phyloP scores from a whole-genome alignment of 208 protist species.

The Crithidia thermophila region DNA sequence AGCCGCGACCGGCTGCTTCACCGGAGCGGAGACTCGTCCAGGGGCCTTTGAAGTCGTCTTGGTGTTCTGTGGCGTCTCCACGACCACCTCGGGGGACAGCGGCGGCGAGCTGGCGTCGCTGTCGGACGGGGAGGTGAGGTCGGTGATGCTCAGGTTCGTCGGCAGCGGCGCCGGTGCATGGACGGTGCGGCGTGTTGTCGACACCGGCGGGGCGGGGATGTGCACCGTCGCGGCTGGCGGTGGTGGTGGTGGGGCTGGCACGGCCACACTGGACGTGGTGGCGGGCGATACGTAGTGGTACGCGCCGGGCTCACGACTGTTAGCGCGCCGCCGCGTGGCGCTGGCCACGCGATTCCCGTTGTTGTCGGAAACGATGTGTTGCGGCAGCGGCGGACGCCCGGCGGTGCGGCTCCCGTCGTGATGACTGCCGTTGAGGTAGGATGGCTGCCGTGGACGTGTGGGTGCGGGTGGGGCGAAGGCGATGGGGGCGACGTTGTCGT shows the following conservation, averaged over 20 bases:
- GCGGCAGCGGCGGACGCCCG: not conserved
- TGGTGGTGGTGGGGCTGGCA: not conserved
- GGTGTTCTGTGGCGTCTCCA: no score
- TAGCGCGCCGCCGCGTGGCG: not conserved
- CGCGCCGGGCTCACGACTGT: not conserved
- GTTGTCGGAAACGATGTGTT: not conserved
- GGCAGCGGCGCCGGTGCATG: not conserved
- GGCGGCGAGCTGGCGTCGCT: no score
- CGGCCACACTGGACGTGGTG: not conserved
- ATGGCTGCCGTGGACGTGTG: not conserved
- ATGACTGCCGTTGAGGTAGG: not conserved
- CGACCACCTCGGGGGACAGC: no score
- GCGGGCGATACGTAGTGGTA: not conserved
- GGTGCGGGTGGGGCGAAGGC: not conserved
- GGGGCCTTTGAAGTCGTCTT: no score
- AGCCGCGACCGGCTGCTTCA: no score
- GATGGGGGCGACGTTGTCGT: conserved; percentile 8
- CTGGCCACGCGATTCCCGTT: not conserved
- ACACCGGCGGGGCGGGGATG: not conserved
- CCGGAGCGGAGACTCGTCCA: no score
- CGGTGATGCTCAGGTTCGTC: no score
- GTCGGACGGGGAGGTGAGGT: no score
- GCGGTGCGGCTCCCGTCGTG: not conserved
- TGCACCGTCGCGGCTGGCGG: not conserved
- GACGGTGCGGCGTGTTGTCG: not conserved